phyloP scores from a whole-genome alignment of 169 alveolate species.

The Theileria sp. region DNA sequence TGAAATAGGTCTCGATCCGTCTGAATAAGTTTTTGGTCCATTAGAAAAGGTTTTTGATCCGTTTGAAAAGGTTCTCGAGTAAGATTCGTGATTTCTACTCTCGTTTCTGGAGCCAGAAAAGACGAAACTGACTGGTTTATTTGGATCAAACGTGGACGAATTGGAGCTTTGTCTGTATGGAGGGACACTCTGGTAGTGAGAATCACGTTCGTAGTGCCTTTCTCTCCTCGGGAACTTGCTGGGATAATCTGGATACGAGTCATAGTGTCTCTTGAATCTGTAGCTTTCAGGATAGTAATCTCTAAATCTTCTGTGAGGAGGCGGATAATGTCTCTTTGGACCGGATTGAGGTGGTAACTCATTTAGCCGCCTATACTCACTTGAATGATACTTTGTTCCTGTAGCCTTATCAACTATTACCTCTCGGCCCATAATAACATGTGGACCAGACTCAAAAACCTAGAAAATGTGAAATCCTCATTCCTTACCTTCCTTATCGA shows the following conservation, averaged over 20 bases:
- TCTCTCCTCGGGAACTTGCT: constrained; percentile 28
- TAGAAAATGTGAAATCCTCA: not conserved
- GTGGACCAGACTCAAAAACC: constrained; percentile 68
- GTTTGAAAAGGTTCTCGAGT: not conserved
- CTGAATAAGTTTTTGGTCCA: not conserved
- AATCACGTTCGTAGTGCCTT: constrained; percentile 22
- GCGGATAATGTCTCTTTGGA: not conserved
- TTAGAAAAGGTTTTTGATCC: not conserved
- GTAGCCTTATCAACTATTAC: constrained; percentile 74
- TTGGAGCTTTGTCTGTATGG: constrained; percentile 30
- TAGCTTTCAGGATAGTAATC: constrained; percentile 4
- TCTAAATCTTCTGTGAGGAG: not conserved
- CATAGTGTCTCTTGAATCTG: constrained; percentile 20
- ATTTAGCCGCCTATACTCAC: constrained; percentile 10
- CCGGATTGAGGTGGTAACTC: not conserved
- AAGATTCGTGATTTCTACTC: constrained; percentile 3
- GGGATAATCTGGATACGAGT: constrained; percentile 11
- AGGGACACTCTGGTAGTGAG: constrained; percentile 15
- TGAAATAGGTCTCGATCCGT: not conserved
- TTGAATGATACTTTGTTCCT: constrained; percentile 48
- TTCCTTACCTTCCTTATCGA: constrained; percentile 50
- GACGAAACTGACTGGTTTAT: constrained; percentile 63
- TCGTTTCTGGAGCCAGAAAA: constrained; percentile 57
- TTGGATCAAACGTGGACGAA: constrained; percentile 54
- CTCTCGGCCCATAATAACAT: constrained; percentile 72